Evolutionary conservation across 176 grass and related monocot species (phyloP).

Genomic region (maize (Zea mays)): Zm-B73-REFERENCE-NAM-5.0 NC_050099.1:54361001-54361500

Average conservation of each 20-base stretch:
- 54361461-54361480: slow-evolving; percentile 86
- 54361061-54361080: slow-evolving; percentile 84
- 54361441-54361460: slow-evolving; percentile 89
- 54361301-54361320: slow-evolving; percentile 6
- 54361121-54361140: slow-evolving; percentile 24
- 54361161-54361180: slow-evolving; percentile 76
- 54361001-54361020: slow-evolving; percentile 57
- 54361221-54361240: slow-evolving; percentile 86
- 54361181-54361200: slow-evolving; percentile 74
- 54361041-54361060: slow-evolving; percentile 79
- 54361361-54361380: slow-evolving; percentile 63
- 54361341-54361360: slow-evolving; percentile 67
- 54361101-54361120: background rate
- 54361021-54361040: slow-evolving; percentile 59
- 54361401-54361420: slow-evolving; percentile 72
- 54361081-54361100: slow-evolving; percentile 30
- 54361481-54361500: slow-evolving; percentile 63
- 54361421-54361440: slow-evolving; percentile 57
- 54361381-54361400: slow-evolving; percentile 65
- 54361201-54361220: slow-evolving; percentile 79
- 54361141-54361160: slow-evolving; percentile 64
- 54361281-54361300: background rate
- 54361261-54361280: background rate
- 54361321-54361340: background rate
- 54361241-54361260: background rate